A percentile compares a stretch with the other conserved stretches of the same genome.
Evolutionary conservation across 2,329 filamentous ascomycete species (phyloP).

Genomic region (Colletotrichum higginsianum): DNA sequence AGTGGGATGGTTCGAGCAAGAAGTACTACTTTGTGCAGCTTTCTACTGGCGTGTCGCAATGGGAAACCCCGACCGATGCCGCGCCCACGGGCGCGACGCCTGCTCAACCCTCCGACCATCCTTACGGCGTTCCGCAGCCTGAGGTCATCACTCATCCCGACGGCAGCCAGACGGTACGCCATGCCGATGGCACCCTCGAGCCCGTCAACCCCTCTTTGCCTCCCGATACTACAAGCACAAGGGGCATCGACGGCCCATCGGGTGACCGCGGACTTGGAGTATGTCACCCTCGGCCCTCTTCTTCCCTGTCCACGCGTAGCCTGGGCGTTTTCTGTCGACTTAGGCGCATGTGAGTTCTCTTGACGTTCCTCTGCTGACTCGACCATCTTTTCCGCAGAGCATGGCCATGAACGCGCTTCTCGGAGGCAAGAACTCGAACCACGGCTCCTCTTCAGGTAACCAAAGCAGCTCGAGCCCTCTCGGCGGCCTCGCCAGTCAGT

Average conservation of each 20-base stretch:
- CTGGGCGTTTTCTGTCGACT: background rate
- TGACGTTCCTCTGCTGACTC: conserved; percentile 18
- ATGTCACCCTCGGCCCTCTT: conserved; percentile 54
- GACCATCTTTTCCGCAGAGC: conserved; percentile 56
- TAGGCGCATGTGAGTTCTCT: conserved; percentile 10
- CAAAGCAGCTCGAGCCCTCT: conserved; percentile 57
- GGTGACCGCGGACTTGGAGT: conserved; percentile 77
- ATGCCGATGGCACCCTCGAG: conserved; percentile 74
- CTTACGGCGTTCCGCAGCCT: conserved; percentile 71
- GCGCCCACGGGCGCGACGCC: conserved; percentile 75
- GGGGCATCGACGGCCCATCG: conserved; percentile 65
- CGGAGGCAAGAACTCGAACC: conserved; percentile 60
- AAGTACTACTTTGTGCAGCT: conserved; percentile 83
- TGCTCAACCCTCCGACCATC: conserved; percentile 69
- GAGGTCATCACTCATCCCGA: conserved; percentile 75
- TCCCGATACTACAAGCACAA: conserved; percentile 61
- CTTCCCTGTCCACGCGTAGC: background rate
- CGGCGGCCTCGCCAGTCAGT: conserved; percentile 63
- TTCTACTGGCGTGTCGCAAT: conserved; percentile 79
- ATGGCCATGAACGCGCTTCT: conserved; percentile 74
- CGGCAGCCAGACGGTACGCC: conserved; percentile 72
- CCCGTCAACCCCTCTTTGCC: conserved; percentile 68
- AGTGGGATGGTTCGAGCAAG: conserved; percentile 75
- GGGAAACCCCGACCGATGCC: conserved; percentile 79
- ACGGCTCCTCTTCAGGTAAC: conserved; percentile 47